A percentile compares a stretch with the other conserved stretches of the same genome.
These are phyloP conservation scores for Ajuga chamaepitys DNA, from an alignment of 257 asterid species.

Conservation along the genomic window DNA sequence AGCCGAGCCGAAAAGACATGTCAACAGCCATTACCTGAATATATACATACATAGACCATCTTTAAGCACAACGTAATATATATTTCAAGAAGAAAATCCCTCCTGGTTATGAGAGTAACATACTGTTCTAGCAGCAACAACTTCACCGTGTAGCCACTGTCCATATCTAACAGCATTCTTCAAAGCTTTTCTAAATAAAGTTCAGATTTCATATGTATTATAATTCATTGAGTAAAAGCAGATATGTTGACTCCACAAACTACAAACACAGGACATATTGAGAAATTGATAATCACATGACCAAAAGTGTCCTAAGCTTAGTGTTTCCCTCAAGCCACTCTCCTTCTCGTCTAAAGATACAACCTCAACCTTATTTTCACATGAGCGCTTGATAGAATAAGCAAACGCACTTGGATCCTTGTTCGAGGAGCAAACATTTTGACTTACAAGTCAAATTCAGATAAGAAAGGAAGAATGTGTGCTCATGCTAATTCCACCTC, in stretches of 20 bases:
- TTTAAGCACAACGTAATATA: background rate
- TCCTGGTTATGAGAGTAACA: background rate
- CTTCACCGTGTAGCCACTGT: slow-evolving; percentile 97
- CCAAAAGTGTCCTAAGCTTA: slow-evolving; percentile 99
- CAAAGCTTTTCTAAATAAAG: no score
- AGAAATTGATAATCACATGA: slow-evolving; percentile 58
- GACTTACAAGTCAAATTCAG: slow-evolving; percentile 9
- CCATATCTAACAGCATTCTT: slow-evolving; percentile 84
- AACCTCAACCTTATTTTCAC: no score
- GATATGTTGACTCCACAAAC: background rate
- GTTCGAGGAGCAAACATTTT: no score
- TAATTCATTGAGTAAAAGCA: background rate
- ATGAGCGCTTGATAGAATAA: no score
- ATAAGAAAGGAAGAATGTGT: slow-evolving; percentile 3
- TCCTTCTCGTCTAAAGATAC: no score
- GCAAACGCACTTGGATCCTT: no score
- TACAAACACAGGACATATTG: background rate
- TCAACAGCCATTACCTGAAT: slow-evolving; percentile 95
- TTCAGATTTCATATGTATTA: background rate
- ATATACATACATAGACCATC: background rate
- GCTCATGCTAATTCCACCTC: slow-evolving; percentile 4
- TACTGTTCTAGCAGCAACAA: slow-evolving; percentile 97
- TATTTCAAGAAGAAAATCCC: background rate
- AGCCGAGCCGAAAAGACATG: slow-evolving; percentile 87
- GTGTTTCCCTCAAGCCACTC: no score